These are phyloP conservation scores for Starmerella powellii DNA, from an alignment of 805 yeast species.

Conservation along the genomic window DNA sequence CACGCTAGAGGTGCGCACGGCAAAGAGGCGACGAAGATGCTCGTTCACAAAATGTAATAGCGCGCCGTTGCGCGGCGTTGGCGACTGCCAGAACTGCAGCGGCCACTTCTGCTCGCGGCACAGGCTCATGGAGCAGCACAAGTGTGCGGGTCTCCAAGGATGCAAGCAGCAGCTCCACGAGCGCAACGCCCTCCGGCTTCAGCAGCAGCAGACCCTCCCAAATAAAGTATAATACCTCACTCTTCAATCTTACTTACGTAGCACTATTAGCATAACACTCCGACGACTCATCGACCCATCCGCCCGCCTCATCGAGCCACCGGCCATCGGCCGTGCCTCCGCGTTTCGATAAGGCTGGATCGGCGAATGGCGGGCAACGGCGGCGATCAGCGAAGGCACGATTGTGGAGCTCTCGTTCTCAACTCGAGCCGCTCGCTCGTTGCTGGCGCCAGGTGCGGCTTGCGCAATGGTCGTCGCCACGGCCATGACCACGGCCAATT, in stretches of 20 bases:
- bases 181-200: constrained; percentile 70
- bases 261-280: not conserved
- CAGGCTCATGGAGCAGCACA: constrained; percentile 73
- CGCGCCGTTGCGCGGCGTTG: constrained; percentile 53
- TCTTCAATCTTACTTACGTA: not conserved
- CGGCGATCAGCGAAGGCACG: no score
- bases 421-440: no score
- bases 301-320: no score
- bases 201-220: constrained; percentile 72
- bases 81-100: constrained; percentile 73
- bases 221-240: constrained; percentile 41
- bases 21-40: constrained; percentile 37
- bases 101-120: constrained; percentile 83
- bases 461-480: no score
- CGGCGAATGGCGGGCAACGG: no score
- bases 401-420: no score
- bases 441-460: no score
- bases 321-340: no score
- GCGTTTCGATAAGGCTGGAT: no score
- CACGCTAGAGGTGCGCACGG: constrained; percentile 24
- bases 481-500: no score
- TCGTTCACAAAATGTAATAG: constrained; percentile 48
- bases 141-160: constrained; percentile 60
- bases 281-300: no score
- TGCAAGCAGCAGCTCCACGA: constrained; percentile 79